Conservation (phyloP, 306 rosid species). For the Cicer judaicum region DNA sequence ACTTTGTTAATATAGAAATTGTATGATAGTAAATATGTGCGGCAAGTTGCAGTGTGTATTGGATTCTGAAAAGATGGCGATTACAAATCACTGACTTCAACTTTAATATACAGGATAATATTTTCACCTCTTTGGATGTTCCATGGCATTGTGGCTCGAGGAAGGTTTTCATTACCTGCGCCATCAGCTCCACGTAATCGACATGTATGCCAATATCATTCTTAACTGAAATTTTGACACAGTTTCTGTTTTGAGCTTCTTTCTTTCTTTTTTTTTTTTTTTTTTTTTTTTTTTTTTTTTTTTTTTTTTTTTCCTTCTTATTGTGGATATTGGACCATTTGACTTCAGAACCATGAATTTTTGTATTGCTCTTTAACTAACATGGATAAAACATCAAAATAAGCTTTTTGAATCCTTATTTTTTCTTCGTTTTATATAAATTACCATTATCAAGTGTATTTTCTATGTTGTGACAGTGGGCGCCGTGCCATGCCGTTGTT, state of each 20-base stretch:
- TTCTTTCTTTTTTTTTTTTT: neutral
- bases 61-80: conserved; percentile 14
- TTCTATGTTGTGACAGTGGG: conserved; percentile 88
- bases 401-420: conserved; percentile 30
- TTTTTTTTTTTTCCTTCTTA: neutral
- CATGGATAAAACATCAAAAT: conserved; percentile 17
- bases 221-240: conserved; percentile 36
- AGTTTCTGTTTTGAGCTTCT: conserved; percentile 30
- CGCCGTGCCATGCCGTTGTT: conserved; percentile 96
- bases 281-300: no score
- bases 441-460: conserved; percentile 29
- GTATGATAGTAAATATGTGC: conserved; percentile 11
- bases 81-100: conserved; percentile 37
- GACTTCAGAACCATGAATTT: conserved; percentile 33
- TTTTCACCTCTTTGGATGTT: conserved; percentile 94
- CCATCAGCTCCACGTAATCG: conserved; percentile 96
- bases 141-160: conserved; percentile 93
- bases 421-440: conserved; percentile 18
- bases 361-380: conserved; percentile 35
- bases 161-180: conserved; percentile 97
- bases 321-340: conserved; percentile 19
- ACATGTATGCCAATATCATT: conserved; percentile 60
- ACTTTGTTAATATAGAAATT: conserved; percentile 13
- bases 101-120: conserved; percentile 64
- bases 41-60: conserved; percentile 5